Evolutionary conservation across 331 rosid species (phyloP), one percentile per base, ranked within the genome.

Genomic region (Cydonia oblonga): DNA sequence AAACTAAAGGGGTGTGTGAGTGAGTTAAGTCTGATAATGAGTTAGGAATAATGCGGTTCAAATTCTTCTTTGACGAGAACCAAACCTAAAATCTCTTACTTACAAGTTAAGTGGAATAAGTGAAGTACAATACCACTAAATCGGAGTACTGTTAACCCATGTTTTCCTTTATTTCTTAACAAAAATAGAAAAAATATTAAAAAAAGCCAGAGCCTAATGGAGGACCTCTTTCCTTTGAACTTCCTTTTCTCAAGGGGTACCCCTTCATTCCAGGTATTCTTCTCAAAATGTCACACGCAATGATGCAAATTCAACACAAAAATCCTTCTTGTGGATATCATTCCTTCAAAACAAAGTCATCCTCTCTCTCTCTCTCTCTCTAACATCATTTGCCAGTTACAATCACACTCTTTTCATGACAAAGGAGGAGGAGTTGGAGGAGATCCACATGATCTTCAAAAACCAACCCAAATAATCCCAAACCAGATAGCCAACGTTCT

Each of bases 281-380:
- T 71, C 59, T 59, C 68, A 40, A 59, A 71, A 56, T 56, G 66
- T 22, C 12, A 33, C n/a, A 49, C 4, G 46, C 54, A 71, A 71
- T 49, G 19, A 57, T 38, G 66, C 75, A 57, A 56, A 58, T 57
- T 35, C 56, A 70, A 70, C 33, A 30, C 49, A 68, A 68, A 49
- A 40, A 49, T 42, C 42, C 46, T 54, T 69, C 13, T 20, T 26
- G 23, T 61, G 70, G 52, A 64, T 68, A 28, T 40, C 33, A 69
- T 61, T 38, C 56, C 80, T 77, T 69, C 66, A 13, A 52, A 70
- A 63, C 46, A 40, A 71, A 64, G 81, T 26, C 76, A 57, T 70
- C 54, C 57, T 40, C 57, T 3, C 73, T 2, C 42, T 2, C 12
- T 2, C 42, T 35, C 42, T 3, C 42, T 38, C 42, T 38, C 4